Percentiles rank a stretch among this genome's conserved stretches.
Conservation (phyloP, 2,329 filamentous ascomycete species). For the Rutstroemia sp. region DNA sequence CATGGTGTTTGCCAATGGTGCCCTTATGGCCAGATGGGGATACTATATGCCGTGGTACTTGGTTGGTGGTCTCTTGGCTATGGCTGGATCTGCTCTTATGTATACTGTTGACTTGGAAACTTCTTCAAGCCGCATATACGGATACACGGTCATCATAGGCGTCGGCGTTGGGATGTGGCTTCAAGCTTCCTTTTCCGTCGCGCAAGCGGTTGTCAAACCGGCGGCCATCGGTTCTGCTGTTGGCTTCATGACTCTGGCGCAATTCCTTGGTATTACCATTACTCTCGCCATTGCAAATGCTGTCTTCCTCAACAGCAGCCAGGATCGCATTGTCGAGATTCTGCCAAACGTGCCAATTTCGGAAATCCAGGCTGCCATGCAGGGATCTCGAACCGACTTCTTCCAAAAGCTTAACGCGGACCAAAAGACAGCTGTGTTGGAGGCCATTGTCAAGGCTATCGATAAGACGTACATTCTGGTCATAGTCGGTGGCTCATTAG, state of each 20-base stretch:
- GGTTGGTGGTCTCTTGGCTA: constrained; percentile 27
- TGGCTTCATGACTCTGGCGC: constrained; percentile 34
- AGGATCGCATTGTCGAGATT: background rate
- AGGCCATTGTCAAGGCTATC: background rate
- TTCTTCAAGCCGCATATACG: constrained; percentile 22
- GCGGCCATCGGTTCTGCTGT: constrained; percentile 29
- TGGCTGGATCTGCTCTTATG: constrained; percentile 26
- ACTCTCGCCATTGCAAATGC: background rate
- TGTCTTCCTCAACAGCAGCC: background rate
- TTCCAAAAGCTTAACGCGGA: background rate
- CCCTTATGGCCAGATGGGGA: constrained; percentile 29
- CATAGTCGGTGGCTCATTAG: background rate
- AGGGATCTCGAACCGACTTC: background rate
- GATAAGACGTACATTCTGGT: background rate
- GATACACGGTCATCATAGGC: constrained; percentile 32
- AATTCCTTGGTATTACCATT: constrained; percentile 10
- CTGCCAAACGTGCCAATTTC: background rate
- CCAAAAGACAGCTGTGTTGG: background rate
- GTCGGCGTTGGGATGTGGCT: constrained; percentile 29
- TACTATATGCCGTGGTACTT: constrained; percentile 35
- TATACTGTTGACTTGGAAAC: constrained; percentile 27
- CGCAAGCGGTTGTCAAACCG: constrained; percentile 9
- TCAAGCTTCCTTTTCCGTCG: background rate
- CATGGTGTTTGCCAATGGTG: constrained; percentile 29
- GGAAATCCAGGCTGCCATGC: background rate